Evolutionary conservation across 1,284 basidiomycete genomes (phyloP).

Genomic region (Rhodofomes roseus): DNA sequence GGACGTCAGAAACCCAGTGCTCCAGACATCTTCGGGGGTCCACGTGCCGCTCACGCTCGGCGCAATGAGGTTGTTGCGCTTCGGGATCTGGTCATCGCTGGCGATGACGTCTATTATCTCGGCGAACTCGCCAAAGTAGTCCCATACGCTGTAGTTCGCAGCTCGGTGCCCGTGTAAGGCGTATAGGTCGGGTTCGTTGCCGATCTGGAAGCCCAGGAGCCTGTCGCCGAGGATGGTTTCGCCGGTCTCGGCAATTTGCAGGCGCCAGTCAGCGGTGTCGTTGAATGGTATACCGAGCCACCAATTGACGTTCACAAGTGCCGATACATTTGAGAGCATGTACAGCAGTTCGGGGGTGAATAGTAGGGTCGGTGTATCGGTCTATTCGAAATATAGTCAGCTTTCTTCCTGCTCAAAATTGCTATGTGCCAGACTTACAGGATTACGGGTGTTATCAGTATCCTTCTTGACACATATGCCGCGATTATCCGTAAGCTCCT

Average conservation of each 20-base stretch:
- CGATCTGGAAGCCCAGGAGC: slow-evolving; percentile 43
- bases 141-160: slow-evolving; percentile 33
- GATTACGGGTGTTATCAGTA: slow-evolving; percentile 14
- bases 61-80: slow-evolving; percentile 51
- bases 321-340: slow-evolving; percentile 38
- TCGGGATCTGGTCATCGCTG: slow-evolving; percentile 36
- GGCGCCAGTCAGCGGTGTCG: slow-evolving; percentile 39
- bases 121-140: slow-evolving; percentile 50
- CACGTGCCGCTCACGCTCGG: slow-evolving; percentile 57
- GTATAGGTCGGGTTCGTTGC: slow-evolving; percentile 60
- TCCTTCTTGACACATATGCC: slow-evolving; percentile 17
- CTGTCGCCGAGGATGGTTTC: slow-evolving; percentile 40
- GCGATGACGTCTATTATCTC: slow-evolving; percentile 38
- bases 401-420: slow-evolving; percentile 35
- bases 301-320: slow-evolving; percentile 37
- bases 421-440: slow-evolving; percentile 9
- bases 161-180: slow-evolving; percentile 27
- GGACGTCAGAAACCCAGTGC: slow-evolving; percentile 51
- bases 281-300: slow-evolving; percentile 50
- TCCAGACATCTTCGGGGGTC: slow-evolving; percentile 50
- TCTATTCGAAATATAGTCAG: slow-evolving; percentile 30
- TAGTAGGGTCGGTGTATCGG: slow-evolving; percentile 37
- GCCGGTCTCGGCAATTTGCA: slow-evolving; percentile 42
- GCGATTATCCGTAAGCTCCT: slow-evolving; percentile 9
- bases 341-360: slow-evolving; percentile 40